phyloP scores from a whole-genome alignment of 352 stramenopile genomes.

The Globisporangium heterothallicum region DNA sequence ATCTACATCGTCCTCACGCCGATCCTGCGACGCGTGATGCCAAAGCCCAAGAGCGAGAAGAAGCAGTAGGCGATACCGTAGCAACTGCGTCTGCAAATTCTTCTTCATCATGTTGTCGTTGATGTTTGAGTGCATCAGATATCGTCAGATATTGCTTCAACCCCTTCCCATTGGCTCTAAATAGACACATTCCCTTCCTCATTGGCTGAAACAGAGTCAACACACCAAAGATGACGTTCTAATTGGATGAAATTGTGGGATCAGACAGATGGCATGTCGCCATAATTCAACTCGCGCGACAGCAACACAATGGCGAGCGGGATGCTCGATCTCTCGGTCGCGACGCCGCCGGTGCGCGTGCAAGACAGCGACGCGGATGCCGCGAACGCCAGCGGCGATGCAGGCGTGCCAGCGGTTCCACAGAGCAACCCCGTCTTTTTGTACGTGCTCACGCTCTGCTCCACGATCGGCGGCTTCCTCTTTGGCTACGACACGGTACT shows the following conservation, averaged over 20 bases:
- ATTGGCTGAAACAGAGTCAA: neutral
- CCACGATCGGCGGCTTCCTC: constrained; percentile 71
- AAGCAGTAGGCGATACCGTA: constrained; percentile 28
- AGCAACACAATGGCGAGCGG: constrained; percentile 3
- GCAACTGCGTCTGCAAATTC: too few species aligned
- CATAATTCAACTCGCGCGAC: neutral
- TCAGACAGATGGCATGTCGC: too few species aligned
- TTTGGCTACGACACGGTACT: constrained; percentile 77
- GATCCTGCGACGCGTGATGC: constrained; percentile 61
- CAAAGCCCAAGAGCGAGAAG: constrained; percentile 36
- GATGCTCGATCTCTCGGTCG: neutral
- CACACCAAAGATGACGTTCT: neutral
- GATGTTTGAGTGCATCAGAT: too few species aligned
- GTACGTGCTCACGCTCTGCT: constrained; percentile 62
- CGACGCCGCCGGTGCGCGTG: neutral
- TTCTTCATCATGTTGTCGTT: too few species aligned
- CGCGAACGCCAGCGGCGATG: neutral
- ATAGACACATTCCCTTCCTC: neutral
- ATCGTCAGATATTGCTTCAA: too few species aligned
- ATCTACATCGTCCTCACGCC: constrained; percentile 67
- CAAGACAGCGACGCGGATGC: neutral
- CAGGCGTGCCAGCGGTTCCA: neutral
- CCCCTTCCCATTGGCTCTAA: neutral
- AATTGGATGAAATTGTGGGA: neutral
- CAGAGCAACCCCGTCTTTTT: constrained; percentile 25